phyloP scores from a whole-genome alignment of 371 early-diverging fungal genomes.

The Synchytrium microbalum region DNA sequence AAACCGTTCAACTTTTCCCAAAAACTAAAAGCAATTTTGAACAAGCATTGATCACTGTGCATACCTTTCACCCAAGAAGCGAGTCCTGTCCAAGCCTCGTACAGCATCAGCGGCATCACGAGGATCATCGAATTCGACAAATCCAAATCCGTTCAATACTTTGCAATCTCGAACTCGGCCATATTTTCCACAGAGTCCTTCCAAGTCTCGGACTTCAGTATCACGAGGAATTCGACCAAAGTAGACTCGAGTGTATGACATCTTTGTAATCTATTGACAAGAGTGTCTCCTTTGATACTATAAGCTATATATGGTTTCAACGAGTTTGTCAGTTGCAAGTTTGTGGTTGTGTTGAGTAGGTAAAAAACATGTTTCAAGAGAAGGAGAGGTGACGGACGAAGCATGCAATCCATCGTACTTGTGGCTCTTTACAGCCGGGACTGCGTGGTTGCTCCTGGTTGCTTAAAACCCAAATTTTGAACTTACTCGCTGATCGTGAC shows the following conservation, averaged over 20 bases:
- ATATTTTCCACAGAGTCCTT: slow-evolving; percentile 57
- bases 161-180: slow-evolving; percentile 63
- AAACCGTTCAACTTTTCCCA: neutral
- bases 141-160: slow-evolving; percentile 65
- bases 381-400: no score
- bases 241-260: slow-evolving; percentile 4
- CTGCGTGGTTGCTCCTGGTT: no score
- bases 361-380: no score
- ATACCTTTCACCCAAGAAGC: slow-evolving; percentile 70
- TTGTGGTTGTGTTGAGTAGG: no score
- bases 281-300: no score
- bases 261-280: no score
- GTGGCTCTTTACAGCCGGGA: no score
- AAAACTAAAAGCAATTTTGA: slow-evolving; percentile 1
- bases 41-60: neutral
- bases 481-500: no score
- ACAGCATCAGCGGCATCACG: slow-evolving; percentile 72
- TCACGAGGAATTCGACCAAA: slow-evolving; percentile 55
- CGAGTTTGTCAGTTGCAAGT: no score
- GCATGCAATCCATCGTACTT: no score
- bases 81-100: slow-evolving; percentile 57
- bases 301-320: no score
- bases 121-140: slow-evolving; percentile 63
- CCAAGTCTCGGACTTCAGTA: slow-evolving; percentile 60
- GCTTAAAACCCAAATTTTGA: no score